Base-by-base conservation (phyloP, 371 early-diverging fungal species). In the Caulochytrium protostelioides region DNA sequence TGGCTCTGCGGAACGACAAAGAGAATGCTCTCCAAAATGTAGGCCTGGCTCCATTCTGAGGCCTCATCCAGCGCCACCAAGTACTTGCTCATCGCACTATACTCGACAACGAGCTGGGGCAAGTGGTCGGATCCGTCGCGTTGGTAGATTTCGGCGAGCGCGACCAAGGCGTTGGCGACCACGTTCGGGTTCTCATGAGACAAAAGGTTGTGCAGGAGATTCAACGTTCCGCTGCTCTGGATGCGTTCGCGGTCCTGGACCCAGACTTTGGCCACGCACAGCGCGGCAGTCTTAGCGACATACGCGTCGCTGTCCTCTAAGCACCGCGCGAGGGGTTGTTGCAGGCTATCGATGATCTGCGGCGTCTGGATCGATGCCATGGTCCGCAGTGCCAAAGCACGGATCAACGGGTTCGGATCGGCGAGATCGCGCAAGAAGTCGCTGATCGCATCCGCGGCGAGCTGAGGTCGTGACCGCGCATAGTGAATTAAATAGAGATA, bases 41-140 rank as follows among this genome's bases (percentile, higher is more conserved):
- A 77, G 22, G 83, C 82, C 48, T 94, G 92, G 22, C 87, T 87
- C 97, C 97, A 95, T 57, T 94, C 95, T 29, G 83, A 76, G 46
- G 84, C 85, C 52, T 95, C 94, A 47, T 89, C 83, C 46, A 95
- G 43, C 1, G 89, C 90, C 10, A 82, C 70, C 21, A 90, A 57
- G 19, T 92, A 58, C 47, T 82, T 80, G 47, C 73, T 77, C n/a
- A 82, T 74, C 24, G n/a, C n/a, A n/a, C n/a, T n/a, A n/a, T n/a
- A n/a, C n/a, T n/a, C n/a, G n/a, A n/a, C n/a, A n/a, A n/a, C n/a
- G n/a, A n/a, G n/a, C n/a, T n/a, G n/a, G n/a, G n/a, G n/a, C n/a
- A 72, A 70, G 32, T 56, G 57, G 22, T 65, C 57, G 8, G 82
- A 79, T 20, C 72, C 56, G 44, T 81, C 81, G 28, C n/a, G n/a